These are phyloP conservation scores for Cyberlindnera japonica DNA, from an alignment of 805 yeast species.

Conservation along the genomic window DNA sequence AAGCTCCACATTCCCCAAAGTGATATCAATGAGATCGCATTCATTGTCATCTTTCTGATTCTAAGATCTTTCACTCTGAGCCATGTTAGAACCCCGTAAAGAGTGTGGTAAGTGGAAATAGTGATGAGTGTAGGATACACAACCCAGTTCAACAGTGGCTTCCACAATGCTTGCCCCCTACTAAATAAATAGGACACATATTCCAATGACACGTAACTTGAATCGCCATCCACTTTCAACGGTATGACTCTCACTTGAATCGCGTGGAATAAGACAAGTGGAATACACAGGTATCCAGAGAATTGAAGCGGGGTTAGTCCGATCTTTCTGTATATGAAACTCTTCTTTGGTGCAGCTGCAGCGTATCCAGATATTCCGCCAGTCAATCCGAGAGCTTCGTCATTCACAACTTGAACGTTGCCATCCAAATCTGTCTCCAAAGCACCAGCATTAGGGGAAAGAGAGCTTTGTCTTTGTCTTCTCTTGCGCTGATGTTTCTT, in stretches of 20 bases:
- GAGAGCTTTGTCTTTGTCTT: slow-evolving; percentile 11
- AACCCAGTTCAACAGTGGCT: slow-evolving; percentile 29
- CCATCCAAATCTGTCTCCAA: slow-evolving; percentile 17
- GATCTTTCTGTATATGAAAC: slow-evolving; percentile 39
- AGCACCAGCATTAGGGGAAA: not conserved
- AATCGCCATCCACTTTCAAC: slow-evolving; percentile 57
- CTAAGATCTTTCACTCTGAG: slow-evolving; percentile 35
- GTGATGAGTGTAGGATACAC: slow-evolving; percentile 35
- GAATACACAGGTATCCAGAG: slow-evolving; percentile 53
- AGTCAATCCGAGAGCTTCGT: slow-evolving; percentile 53
- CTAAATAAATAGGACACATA: slow-evolving; percentile 42
- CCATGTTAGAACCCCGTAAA: slow-evolving; percentile 51
- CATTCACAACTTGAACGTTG: slow-evolving; percentile 18
- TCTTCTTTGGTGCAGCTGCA: slow-evolving; percentile 51
- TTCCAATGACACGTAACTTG: slow-evolving; percentile 49
- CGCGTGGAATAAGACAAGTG: slow-evolving; percentile 44
- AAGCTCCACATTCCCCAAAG: slow-evolving; percentile 37
- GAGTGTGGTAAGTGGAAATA: slow-evolving; percentile 47
- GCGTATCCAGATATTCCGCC: slow-evolving; percentile 50
- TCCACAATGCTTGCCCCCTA: slow-evolving; percentile 21
- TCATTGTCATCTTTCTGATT: slow-evolving; percentile 44
- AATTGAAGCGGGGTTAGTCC: slow-evolving; percentile 57
- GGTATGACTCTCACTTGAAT: slow-evolving; percentile 49
- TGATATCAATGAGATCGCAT: slow-evolving; percentile 35
- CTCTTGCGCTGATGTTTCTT: slow-evolving; percentile 24